These are phyloP conservation scores for Nemania abortiva DNA, from an alignment of 2,329 filamentous ascomycete genomes.

Conservation along the genomic window DNA sequence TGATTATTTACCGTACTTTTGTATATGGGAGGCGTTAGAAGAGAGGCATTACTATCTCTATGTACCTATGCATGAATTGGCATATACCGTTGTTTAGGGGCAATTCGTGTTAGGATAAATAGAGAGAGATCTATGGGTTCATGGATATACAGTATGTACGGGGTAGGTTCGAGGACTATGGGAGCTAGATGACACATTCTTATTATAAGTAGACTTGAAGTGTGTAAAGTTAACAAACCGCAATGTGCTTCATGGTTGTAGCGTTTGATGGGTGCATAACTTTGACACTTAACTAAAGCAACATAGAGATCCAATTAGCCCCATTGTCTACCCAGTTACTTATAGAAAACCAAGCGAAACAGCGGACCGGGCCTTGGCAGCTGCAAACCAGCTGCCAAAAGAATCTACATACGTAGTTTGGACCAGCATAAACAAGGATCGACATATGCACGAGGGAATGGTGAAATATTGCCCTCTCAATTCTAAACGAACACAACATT, in stretches of 20 bases:
- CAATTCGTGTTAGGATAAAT: neutral
- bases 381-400: neutral
- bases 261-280: too few relatives aligned
- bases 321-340: too few relatives aligned
- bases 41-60: neutral
- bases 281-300: neutral
- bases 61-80: conserved; percentile 4
- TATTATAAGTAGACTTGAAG: neutral
- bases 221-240: neutral
- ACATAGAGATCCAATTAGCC: too few relatives aligned
- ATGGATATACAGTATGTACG: too few relatives aligned
- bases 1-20: neutral
- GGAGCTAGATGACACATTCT: too few relatives aligned
- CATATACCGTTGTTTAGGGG: neutral
- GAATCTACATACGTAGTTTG: neutral
- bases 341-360: too few relatives aligned
- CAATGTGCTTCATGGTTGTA: too few relatives aligned
- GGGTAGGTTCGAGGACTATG: too few relatives aligned
- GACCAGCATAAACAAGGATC: neutral
- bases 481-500: neutral
- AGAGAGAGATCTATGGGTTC: too few relatives aligned
- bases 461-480: neutral
- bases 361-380: neutral
- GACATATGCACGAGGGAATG: too few relatives aligned
- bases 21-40: conserved; percentile 3